Conservation (phyloP, 202 grass and related monocot genomes). For the Zizania palustris region DNA sequence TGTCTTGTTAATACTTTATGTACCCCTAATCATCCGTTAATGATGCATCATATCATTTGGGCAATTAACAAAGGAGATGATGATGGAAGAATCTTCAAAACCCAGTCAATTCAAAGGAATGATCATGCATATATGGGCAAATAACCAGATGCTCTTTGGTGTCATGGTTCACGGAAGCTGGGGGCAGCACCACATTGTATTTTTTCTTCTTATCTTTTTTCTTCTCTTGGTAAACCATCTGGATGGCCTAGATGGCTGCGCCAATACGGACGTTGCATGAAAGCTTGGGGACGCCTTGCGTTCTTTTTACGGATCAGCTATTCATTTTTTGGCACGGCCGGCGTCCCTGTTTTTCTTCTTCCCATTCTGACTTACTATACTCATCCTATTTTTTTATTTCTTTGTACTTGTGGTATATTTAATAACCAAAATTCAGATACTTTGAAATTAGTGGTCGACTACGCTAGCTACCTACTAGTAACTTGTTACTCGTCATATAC, state of each 20-base stretch:
- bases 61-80: slow-evolving; percentile 47
- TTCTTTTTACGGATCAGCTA: slow-evolving; percentile 58
- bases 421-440: slow-evolving; percentile 32
- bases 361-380: slow-evolving; percentile 31
- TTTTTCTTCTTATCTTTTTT: not conserved
- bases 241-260: slow-evolving; percentile 8
- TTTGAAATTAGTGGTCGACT: not conserved
- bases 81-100: slow-evolving; percentile 55
- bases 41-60: slow-evolving; percentile 42
- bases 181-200: slow-evolving; percentile 20
- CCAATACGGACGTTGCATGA: slow-evolving; percentile 29
- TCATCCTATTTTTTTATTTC: not conserved
- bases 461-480: slow-evolving; percentile 31
- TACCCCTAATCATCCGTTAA: slow-evolving; percentile 57
- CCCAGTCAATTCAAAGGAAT: slow-evolving; percentile 50
- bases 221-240: no score
- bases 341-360: slow-evolving; percentile 45
- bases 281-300: slow-evolving; percentile 36
- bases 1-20: slow-evolving; percentile 43
- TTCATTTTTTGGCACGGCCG: slow-evolving; percentile 61
- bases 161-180: slow-evolving; percentile 27
- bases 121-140: slow-evolving; percentile 27
- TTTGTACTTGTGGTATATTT: not conserved
- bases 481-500: not conserved
- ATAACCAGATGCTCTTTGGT: slow-evolving; percentile 7